Base-by-base conservation (phyloP, 1,139 yeast species). In the Neolecta irregularis region DNA sequence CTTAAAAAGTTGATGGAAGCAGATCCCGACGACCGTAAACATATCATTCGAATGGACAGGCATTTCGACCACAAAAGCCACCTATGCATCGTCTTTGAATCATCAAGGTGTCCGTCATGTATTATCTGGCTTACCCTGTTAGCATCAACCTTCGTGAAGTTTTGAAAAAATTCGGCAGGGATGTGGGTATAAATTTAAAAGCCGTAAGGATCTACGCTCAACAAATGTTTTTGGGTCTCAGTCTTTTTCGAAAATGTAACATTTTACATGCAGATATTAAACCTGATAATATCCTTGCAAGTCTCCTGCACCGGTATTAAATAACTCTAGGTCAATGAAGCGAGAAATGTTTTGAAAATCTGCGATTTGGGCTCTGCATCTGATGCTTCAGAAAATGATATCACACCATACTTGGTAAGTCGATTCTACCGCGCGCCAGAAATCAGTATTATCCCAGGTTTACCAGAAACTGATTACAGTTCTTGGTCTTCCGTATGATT, bases 341-440 rank as follows among this genome's bases (percentile, higher is more conserved):
- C 85, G 5, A 88, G 79, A 47, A 76, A 91, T 50, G 77, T 74
- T 51, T 60, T 81, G 48, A 81, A 81, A 52, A 76, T 81, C 38
- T 79, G 93, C 55, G 94, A 81, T 57, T 76, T 81, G 52, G 94
- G 95, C 2, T 65, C 83, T 39, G 93, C 94, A 2, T 68, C 78
- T 17, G 77, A 72, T 43, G 72, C 72, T 46, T 73, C 80, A 0
- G 80, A 73, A 46, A 76, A 72, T 46, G 79, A 76, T 45, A 62
- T 77, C 60, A 79, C 94, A 0, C 93, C 83, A 48, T 81, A 80
- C 54, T 85, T 83, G 6, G 93, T 80, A 17, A 81, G 60, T 15
- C 64, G 95, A 41, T 93, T 81, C 55, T 83, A 83, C 55, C 62
- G 95, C 42, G 94, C 94, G 0, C 94, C 95, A 0, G 95, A 83